Percentiles rank a stretch among this genome's conserved stretches.
Conservation (phyloP, 495 filamentous ascomycete species). For the Glonium stellatum region DNA sequence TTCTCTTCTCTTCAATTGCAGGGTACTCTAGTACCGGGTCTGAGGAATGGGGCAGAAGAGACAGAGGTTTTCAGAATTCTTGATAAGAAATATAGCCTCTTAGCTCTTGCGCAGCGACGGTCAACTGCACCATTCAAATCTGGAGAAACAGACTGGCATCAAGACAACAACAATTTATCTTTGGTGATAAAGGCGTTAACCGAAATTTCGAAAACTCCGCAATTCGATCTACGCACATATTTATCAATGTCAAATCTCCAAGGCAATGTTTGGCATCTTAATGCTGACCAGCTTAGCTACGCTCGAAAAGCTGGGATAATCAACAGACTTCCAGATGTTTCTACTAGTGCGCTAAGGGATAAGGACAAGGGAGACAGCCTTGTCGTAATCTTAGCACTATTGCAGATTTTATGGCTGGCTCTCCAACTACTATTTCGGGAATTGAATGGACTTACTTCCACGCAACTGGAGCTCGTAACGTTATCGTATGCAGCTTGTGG, state of each 20-base stretch:
- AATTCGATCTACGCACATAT: too few species aligned
- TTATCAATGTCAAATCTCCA: too few species aligned
- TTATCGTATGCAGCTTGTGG: too few species aligned
- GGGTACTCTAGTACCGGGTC: too few species aligned
- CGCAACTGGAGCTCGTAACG: too few species aligned
- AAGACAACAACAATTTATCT: not conserved
- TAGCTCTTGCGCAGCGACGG: not conserved
- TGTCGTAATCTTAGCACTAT: not conserved
- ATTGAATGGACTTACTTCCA: too few species aligned
- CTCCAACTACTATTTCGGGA: too few species aligned
- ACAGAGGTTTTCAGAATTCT: not conserved
- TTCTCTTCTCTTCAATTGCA: too few species aligned
- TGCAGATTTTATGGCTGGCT: not conserved
- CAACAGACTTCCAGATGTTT: not conserved
- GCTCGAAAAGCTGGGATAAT: not conserved
- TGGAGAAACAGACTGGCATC: not conserved
- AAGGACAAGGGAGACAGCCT: not conserved
- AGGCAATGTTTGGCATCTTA: not conserved
- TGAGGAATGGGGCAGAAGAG: not conserved
- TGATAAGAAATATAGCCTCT: not conserved
- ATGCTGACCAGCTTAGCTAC: not conserved
- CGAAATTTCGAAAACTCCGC: too few species aligned
- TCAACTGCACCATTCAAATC: not conserved
- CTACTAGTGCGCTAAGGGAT: not conserved
- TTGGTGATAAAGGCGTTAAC: too few species aligned